Evolutionary conservation across 2,329 filamentous ascomycete species (phyloP).

Genomic region (Trichoderma pleuroti): DNA sequence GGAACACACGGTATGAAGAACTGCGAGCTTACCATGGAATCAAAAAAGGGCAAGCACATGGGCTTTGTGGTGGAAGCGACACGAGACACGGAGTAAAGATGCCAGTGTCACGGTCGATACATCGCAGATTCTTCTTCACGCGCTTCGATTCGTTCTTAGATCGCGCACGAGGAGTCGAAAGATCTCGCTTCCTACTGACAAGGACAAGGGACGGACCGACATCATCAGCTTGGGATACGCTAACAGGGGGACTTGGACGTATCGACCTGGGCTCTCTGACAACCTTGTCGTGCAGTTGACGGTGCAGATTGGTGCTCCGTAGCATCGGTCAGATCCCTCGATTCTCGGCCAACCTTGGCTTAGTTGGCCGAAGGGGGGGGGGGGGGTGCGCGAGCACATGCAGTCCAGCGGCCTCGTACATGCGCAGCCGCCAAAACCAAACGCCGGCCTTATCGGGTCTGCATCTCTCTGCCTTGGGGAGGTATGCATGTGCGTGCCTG

Average conservation of each 20-base stretch:
- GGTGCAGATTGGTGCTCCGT: background rate
- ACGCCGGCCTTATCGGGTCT: slow-evolving; percentile 1
- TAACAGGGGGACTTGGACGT: background rate
- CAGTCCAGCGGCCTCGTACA: background rate
- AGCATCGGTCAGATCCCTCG: slow-evolving; percentile 18
- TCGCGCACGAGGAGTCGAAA: slow-evolving; percentile 15
- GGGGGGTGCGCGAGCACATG: slow-evolving; percentile 6
- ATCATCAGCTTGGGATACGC: slow-evolving; percentile 11
- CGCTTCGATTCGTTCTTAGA: slow-evolving; percentile 17
- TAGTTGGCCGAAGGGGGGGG: slow-evolving; percentile 19
- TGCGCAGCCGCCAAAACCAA: background rate
- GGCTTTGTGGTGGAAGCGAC: background rate
- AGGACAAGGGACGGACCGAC: slow-evolving; percentile 18
- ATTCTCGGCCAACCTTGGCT: slow-evolving; percentile 17
- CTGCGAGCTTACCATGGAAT: background rate
- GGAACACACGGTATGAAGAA: background rate
- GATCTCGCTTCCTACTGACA: slow-evolving; percentile 18
- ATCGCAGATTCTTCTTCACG: background rate
- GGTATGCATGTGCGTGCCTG: background rate
- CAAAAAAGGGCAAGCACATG: background rate
- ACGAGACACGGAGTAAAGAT: background rate
- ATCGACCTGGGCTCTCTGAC: slow-evolving; percentile 1
- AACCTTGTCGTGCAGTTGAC: slow-evolving; percentile 1
- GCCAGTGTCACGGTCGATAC: background rate
- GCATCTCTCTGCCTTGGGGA: background rate